These are phyloP conservation scores for Gossypium stocksii DNA, from an alignment of 345 rosid genomes.

Conservation along the genomic window DNA sequence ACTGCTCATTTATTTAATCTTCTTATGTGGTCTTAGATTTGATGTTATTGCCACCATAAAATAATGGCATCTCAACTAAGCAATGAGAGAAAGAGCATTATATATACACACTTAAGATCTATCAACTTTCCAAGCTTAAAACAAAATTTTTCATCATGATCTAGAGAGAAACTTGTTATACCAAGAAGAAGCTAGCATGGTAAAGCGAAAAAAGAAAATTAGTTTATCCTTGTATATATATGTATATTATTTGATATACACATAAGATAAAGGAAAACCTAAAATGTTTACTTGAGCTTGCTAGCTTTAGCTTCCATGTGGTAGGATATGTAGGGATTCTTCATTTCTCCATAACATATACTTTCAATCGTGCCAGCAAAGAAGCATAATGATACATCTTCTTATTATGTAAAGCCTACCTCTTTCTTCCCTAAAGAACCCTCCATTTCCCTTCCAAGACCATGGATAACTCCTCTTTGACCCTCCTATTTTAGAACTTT, in stretches of 20 bases:
- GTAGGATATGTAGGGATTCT: too few species aligned
- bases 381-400: constrained; percentile 52
- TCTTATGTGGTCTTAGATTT: neutral
- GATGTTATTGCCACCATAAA: neutral
- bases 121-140: neutral
- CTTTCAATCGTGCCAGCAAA: constrained; percentile 47
- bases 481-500: constrained; percentile 22
- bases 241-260: neutral
- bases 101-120: neutral
- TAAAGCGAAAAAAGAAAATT: neutral
- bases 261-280: neutral
- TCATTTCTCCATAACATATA: too few species aligned
- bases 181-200: neutral
- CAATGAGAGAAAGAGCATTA: neutral
- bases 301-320: neutral
- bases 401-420: constrained; percentile 54
- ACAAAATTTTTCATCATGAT: neutral
- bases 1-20: neutral
- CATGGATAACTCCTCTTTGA: constrained; percentile 40
- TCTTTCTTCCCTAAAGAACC: constrained; percentile 44
- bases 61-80: neutral
- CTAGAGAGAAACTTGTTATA: neutral
- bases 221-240: neutral
- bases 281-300: too few species aligned
- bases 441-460: constrained; percentile 37